phyloP scores from a whole-genome alignment of 2,329 filamentous ascomycete genomes.

The Corynespora cassiicola region DNA sequence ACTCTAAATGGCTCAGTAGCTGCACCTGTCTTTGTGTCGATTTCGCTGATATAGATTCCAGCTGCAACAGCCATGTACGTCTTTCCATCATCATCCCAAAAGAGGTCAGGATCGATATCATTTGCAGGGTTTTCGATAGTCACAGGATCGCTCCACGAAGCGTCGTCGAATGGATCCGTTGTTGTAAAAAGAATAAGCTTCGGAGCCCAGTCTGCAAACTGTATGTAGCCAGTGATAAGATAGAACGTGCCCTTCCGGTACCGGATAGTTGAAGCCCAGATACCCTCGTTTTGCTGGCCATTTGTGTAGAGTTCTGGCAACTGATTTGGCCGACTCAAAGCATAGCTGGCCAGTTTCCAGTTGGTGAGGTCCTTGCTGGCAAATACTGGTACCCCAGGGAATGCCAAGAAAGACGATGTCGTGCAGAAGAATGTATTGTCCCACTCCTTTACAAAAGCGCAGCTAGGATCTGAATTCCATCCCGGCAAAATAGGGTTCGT shows the following conservation, averaged over 20 bases:
- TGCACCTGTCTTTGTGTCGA: conserved; percentile 34
- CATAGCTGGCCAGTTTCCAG: conserved; percentile 51
- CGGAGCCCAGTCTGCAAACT: neutral
- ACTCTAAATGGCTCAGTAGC: conserved; percentile 17
- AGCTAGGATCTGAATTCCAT: conserved; percentile 58
- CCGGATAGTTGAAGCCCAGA: conserved; percentile 47
- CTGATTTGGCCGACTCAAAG: conserved; percentile 37
- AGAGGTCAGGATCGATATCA: conserved; percentile 55
- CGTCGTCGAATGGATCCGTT: conserved; percentile 48
- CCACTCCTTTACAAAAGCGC: conserved; percentile 44
- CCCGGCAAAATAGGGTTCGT: conserved; percentile 58
- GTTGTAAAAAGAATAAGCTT: conserved; percentile 50
- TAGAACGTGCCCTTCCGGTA: conserved; percentile 48
- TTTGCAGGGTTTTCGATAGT: conserved; percentile 57
- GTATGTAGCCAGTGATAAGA: conserved; percentile 38
- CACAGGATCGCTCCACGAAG: conserved; percentile 55
- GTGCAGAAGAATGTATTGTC: conserved; percentile 57
- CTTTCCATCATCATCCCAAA: conserved; percentile 62
- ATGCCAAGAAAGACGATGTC: conserved; percentile 59
- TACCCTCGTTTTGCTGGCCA: conserved; percentile 35
- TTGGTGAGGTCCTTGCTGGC: conserved; percentile 57
- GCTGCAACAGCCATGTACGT: conserved; percentile 39
- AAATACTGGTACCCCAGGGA: conserved; percentile 60
- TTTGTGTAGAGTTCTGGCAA: conserved; percentile 37
- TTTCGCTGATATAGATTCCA: conserved; percentile 27